phyloP scores from a whole-genome alignment of 306 rosid species.

The Benincasa hispida region DNA sequence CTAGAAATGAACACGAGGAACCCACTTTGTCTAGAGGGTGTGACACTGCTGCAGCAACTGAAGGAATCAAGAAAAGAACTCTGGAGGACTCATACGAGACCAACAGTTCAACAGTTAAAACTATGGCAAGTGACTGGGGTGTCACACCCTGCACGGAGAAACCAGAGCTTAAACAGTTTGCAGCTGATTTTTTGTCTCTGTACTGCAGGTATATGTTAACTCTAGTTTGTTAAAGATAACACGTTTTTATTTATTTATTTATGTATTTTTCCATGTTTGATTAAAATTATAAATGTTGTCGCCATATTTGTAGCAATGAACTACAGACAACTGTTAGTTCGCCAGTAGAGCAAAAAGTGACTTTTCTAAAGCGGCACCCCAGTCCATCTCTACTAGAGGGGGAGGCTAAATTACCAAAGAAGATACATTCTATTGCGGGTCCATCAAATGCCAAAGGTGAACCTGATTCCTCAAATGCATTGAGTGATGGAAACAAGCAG shows the following conservation, averaged over 20 bases:
- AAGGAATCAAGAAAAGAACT: slow-evolving; percentile 14
- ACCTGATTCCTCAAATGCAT: slow-evolving; percentile 15
- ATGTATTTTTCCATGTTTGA: background rate
- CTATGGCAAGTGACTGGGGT: slow-evolving; percentile 13
- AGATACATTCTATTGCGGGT: slow-evolving; percentile 18
- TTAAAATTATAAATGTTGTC: background rate
- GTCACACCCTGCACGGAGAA: slow-evolving; percentile 20
- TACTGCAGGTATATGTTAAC: slow-evolving; percentile 52
- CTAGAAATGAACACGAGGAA: slow-evolving; percentile 22
- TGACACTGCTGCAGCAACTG: slow-evolving; percentile 6
- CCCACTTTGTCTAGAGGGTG: slow-evolving; percentile 13
- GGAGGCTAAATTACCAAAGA: slow-evolving; percentile 25
- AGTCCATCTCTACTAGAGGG: slow-evolving; percentile 19
- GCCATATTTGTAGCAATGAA: slow-evolving; percentile 23
- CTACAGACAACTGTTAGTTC: slow-evolving; percentile 22
- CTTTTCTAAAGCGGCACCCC: slow-evolving; percentile 28
- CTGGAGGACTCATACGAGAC: slow-evolving; percentile 4
- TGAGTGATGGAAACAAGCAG: slow-evolving; percentile 20
- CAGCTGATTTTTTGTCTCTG: slow-evolving; percentile 52
- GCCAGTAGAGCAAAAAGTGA: slow-evolving; percentile 29
- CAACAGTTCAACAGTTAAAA: slow-evolving; percentile 18
- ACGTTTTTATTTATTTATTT: no score
- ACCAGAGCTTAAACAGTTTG: slow-evolving; percentile 39
- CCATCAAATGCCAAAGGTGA: slow-evolving; percentile 21
- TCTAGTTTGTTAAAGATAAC: background rate